These are phyloP conservation scores for Corymbia calophylla DNA, from an alignment of 441 rosid species.

Conservation along the genomic window DNA sequence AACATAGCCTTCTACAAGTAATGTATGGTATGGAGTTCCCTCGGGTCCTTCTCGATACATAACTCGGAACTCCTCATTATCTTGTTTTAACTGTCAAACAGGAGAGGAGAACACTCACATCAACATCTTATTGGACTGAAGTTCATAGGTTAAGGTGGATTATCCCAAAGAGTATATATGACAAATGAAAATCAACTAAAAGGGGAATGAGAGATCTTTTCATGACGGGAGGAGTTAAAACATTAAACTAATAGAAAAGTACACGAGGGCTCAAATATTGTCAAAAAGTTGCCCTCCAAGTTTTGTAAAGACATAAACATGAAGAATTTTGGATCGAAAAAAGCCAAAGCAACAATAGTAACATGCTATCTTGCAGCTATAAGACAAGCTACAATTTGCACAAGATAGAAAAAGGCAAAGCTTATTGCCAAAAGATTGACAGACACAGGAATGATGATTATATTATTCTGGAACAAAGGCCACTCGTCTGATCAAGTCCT, in stretches of 20 bases:
- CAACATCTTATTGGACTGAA: background rate
- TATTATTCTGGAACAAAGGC: background rate
- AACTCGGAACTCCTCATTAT: conserved; percentile 76
- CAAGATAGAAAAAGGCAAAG: background rate
- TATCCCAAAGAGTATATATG: background rate
- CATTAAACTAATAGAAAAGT: background rate
- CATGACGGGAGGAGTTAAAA: background rate
- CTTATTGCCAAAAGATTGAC: background rate
- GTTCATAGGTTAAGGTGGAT: background rate
- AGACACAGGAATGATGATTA: background rate
- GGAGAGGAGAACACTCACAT: background rate
- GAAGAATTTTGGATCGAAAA: background rate
- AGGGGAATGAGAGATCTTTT: background rate
- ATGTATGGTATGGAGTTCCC: conserved; percentile 74
- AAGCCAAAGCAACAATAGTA: background rate
- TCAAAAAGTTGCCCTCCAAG: background rate
- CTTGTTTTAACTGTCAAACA: conserved; percentile 60
- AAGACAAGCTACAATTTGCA: background rate
- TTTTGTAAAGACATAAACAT: background rate
- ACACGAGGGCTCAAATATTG: background rate
- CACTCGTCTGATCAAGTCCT: background rate
- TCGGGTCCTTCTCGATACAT: conserved; percentile 93
- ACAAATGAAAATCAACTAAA: background rate
- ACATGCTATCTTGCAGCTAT: background rate
- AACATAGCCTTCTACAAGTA: conserved; percentile 92